Base-by-base conservation (phyloP, 495 filamentous ascomycete species). In the Neurospora discreta region DNA sequence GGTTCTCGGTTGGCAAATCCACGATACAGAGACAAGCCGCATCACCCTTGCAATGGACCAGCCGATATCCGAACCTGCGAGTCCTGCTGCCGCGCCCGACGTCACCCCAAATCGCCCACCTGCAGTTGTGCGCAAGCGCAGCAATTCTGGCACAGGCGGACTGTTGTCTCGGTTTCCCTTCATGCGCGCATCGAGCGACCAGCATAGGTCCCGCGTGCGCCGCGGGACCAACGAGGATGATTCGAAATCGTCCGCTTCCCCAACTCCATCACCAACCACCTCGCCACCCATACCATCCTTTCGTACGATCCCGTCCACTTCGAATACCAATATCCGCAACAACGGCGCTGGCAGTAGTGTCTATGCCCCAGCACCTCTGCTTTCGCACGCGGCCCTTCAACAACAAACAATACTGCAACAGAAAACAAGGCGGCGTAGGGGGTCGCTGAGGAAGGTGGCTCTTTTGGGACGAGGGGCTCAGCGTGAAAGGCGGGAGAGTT, bases 361-460 rank as follows among this genome's bases (percentile, higher is more conserved):
- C 69, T 74, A 75, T 41, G 74, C 77, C 73, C 76, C 76, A 73
- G 74, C 80, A 26, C 79, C 77, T 58, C 80, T 80, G 52, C 81
- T 82, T 72, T 82, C 81, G 26, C 74, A 80, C 75, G 83, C 84
- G 11, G 81, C 88, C 26, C 72, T 75, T 30, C 78, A 74, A 84
- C 88, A 71, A 86, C 88, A 84, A 83, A 86, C 30, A 81, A 68
- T 84, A 16, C 87, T 90, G 73, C 89, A 91, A 72, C 86, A 88
- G 68, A 91, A 91, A 76, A 91, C 90, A 10, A 87, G 93, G 33
- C 89, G 90, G 71, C 89, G 94, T 58, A 89, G 91, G 73, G 91
- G 92, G 7, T 94, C 92, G 6, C 80, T 95, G 71, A 84, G 92
- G 52, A 95, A 95, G 75, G 91, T 92, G 3, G 93, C 92, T 33